phyloP scores from a whole-genome alignment of 345 rosid species.

The Heritiera littoralis region DNA sequence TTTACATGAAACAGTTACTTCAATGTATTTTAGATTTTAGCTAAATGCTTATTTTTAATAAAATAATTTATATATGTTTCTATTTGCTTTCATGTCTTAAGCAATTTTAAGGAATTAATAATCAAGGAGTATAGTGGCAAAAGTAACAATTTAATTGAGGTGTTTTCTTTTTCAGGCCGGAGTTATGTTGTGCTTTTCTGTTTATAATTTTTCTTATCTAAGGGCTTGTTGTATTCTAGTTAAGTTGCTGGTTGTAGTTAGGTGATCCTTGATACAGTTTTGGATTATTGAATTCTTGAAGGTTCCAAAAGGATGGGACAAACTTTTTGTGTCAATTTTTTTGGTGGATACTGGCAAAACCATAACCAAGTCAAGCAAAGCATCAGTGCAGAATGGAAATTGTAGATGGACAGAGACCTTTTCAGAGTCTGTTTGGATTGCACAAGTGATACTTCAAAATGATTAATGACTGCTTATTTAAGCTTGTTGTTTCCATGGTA shows the following conservation, averaged over 20 bases:
- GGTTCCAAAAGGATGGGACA: constrained; percentile 85
- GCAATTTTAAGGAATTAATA: background rate
- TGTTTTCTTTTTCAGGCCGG: too few species aligned
- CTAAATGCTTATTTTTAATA: too few species aligned
- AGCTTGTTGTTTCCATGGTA: constrained; percentile 56
- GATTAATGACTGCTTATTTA: constrained; percentile 39
- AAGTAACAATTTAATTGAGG: background rate
- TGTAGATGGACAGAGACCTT: constrained; percentile 61
- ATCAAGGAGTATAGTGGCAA: constrained; percentile 2
- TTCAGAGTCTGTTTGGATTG: constrained; percentile 49
- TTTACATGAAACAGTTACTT: too few species aligned
- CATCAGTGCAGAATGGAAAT: constrained; percentile 53
- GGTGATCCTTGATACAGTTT: constrained; percentile 8
- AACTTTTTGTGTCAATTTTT: constrained; percentile 50
- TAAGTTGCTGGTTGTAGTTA: background rate
- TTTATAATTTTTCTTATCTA: background rate
- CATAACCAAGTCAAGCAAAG: constrained; percentile 46
- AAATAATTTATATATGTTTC: background rate
- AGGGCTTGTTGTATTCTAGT: background rate
- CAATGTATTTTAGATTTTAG: too few species aligned
- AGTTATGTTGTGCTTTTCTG: background rate
- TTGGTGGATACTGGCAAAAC: constrained; percentile 55
- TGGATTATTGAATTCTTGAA: constrained; percentile 27
- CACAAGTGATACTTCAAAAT: constrained; percentile 37
- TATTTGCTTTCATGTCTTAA: background rate